Conservation (phyloP, 148 eudicot species). For the Limonium bicolor region DNA sequence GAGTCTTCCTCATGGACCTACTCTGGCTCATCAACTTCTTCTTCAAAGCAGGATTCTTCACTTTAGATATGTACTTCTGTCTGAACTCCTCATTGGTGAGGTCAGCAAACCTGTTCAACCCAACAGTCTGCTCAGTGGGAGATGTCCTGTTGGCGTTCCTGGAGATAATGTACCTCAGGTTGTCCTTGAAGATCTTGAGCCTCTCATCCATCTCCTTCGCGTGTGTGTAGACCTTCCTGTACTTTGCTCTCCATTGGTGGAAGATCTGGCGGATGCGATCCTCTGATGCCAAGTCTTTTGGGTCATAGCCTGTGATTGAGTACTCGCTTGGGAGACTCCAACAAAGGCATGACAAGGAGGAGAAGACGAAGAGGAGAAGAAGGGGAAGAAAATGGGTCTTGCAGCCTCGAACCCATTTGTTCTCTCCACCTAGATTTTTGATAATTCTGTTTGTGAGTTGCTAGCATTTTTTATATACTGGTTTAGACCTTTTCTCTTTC, state of each 20-base stretch:
- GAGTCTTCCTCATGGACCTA: neutral
- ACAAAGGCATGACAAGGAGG: slow-evolving; percentile 12
- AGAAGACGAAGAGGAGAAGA: slow-evolving; percentile 10
- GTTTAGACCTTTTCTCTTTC: too few species aligned
- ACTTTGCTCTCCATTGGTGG: slow-evolving; percentile 30
- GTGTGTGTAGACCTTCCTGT: slow-evolving; percentile 17
- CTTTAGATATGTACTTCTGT: slow-evolving; percentile 14
- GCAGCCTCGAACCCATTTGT: too few species aligned
- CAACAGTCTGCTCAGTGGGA: too few species aligned
- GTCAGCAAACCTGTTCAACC: slow-evolving; percentile 62
- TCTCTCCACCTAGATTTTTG: too few species aligned
- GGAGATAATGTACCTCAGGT: too few species aligned
- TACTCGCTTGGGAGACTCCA: slow-evolving; percentile 16
- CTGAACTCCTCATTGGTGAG: slow-evolving; percentile 51
- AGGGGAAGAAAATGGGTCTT: too few species aligned
- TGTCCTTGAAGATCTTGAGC: slow-evolving; percentile 25
- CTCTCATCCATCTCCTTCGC: slow-evolving; percentile 20
- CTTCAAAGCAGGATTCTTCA: slow-evolving; percentile 7
- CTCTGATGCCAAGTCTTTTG: slow-evolving; percentile 11
- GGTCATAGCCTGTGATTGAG: slow-evolving; percentile 18
- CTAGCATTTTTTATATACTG: too few species aligned
- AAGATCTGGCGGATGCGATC: slow-evolving; percentile 25
- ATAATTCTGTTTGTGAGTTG: too few species aligned
- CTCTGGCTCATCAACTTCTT: slow-evolving; percentile 2
- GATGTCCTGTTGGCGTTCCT: too few species aligned